Conservation (phyloP, 345 rosid species). For the Kandelia obovata region DNA sequence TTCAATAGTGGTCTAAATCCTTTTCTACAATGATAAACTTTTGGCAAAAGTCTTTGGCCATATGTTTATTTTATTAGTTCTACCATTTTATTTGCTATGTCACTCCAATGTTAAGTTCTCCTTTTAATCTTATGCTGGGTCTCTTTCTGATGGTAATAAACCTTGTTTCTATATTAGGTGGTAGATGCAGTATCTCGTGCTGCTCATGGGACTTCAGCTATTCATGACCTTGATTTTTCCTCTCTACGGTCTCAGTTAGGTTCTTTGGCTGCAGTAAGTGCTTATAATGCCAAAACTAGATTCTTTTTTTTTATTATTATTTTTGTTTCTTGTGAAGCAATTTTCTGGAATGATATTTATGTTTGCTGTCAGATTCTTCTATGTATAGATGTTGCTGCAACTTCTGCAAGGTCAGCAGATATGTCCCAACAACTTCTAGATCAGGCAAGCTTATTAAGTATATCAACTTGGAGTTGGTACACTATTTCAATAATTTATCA, state of each 20-base stretch:
- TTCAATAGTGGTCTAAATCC: no score
- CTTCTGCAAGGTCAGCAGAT: slow-evolving; percentile 72
- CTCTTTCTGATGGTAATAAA: background rate
- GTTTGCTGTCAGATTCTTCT: slow-evolving; percentile 72
- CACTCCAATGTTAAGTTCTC: background rate
- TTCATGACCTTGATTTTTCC: slow-evolving; percentile 71
- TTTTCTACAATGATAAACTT: no score
- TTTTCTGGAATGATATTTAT: slow-evolving; percentile 21
- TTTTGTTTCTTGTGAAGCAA: background rate
- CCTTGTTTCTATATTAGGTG: slow-evolving; percentile 47
- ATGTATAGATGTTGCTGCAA: slow-evolving; percentile 87
- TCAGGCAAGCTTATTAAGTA: slow-evolving; percentile 50
- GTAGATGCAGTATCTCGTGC: slow-evolving; percentile 82
- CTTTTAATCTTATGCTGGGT: background rate
- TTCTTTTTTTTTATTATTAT: background rate
- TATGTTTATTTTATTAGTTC: no score
- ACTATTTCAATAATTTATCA: no score
- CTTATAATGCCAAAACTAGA: slow-evolving; percentile 18
- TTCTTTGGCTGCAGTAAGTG: slow-evolving; percentile 81
- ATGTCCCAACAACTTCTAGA: slow-evolving; percentile 77
- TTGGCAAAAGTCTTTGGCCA: no score
- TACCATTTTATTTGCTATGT: no score
- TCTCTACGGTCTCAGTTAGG: slow-evolving; percentile 73
- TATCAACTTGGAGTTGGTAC: slow-evolving; percentile 4
- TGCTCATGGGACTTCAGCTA: slow-evolving; percentile 62